Evolutionary conservation across 140 eudicot genomes (phyloP), one percentile per base, ranked within the genome.

Genomic region (Cichorium intybus): DNA sequence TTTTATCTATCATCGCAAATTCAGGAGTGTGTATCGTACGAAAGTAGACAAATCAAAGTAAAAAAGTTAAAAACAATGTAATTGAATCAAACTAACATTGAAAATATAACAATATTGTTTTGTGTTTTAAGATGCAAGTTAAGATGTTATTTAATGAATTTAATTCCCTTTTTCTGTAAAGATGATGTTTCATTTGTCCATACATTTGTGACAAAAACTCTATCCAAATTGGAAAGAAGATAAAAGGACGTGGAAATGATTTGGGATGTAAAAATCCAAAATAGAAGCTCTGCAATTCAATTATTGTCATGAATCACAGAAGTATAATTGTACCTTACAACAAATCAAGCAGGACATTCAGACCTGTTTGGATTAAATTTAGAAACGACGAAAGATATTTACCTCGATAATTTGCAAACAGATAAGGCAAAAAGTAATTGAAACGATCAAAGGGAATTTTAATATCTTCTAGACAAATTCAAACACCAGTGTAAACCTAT

Each of bases 221-320:
- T 12, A 68, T 68, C 55, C 56, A 68, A 28, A 26, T 24, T 24
- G n/a, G 48, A 41, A 39, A 31, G n/a, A 43, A 56, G 66, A 28
- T 17, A 43, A 52, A 52, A 56, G 49, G 49, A 70, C 17, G 49
- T 17, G 35, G 51, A 46, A 47, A 68, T 21, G 3, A 70, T 15
- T 34, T 56, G 53, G 53, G n/a, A 58, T n/a, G 31, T 8, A 47
- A 59, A 23, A 59, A 23, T 60, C 69, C 68, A 60, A 60, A 60
- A 49, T 24, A 49, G 61, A 60, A 69, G 75, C 66, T 56, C 66
- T 68, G 57, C 46, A 68, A 34, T 57, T 57, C 48, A n/a, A 23
- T 4, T 56, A 45, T 51, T 52, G 72, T 66, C 50, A 57, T 29
- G 11, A 15, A 41, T 57, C 33, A 29, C 56, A 68, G 8, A 55